Evolutionary conservation across 805 yeast species (phyloP), one percentile per base, ranked within the genome.

Genomic region (Metschnikowia sp.): DNA sequence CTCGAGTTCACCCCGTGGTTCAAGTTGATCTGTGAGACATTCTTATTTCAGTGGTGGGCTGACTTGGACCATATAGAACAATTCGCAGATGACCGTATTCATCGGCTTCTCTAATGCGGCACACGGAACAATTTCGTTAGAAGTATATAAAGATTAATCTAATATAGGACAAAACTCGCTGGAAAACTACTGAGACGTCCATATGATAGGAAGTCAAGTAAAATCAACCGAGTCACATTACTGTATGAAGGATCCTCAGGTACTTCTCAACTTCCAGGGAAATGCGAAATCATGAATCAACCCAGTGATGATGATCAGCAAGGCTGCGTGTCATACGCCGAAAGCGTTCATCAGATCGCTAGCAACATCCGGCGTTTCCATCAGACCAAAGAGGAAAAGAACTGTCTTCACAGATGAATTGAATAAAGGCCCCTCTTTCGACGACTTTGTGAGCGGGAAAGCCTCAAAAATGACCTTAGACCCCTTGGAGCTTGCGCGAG

Each of bases 1-100:
- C 75, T 86, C 52, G 74, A 80, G 10, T 94, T 94, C 70, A 94
- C 99, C 5, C 99, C 99, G 5, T 94, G 99, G 99, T 94, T 94
- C 75, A 89, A 88, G 68, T 79, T 94, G 55, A 94, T 94, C 57
- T 94, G 99, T 66, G 91, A 94, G 63, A 81, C 87, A 39, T 88
- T 88, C 61, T 74, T 94, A 61, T 94, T 87, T 72, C 75, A 86
- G 53, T 94, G 99, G 99, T 94, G 99, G 99, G 80, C 76, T 28
- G 75, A 81, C 50, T 72, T 91, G 52, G 83, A 80, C 61, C 70
- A 77, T 51, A 72, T 88, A 53, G 76, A 77, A 6, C 62, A 70
- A 39, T 81, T 77, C 55, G 66, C 68, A 49, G 78, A 72, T 53
- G 66, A 69, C n/a, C 60, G 57, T 34, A 70, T 79, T 45, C 81